Percentiles rank a stretch among this genome's conserved stretches.
Evolutionary conservation across 371 early-diverging fungal species (phyloP).

Genomic region (Encephalitozoon intestinalis): DNA sequence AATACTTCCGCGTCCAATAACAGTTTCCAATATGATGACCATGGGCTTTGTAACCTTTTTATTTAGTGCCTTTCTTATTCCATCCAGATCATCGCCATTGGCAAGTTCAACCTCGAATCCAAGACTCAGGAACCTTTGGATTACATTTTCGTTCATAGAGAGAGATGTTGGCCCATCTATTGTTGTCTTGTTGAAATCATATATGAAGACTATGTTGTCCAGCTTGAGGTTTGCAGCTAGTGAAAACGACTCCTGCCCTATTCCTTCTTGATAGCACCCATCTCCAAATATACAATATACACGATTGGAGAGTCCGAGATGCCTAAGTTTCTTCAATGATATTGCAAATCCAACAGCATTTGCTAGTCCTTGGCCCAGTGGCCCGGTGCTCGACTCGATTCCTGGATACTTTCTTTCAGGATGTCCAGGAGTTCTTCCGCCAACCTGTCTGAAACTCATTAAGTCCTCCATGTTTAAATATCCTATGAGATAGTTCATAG

Average conservation of each 20-base stretch:
- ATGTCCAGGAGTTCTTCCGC: constrained; percentile 62
- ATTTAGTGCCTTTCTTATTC: constrained; percentile 62
- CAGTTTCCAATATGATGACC: constrained; percentile 60
- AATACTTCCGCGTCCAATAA: constrained; percentile 71
- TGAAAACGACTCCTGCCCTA: constrained; percentile 83
- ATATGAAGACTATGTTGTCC: constrained; percentile 84
- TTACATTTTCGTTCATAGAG: constrained; percentile 83
- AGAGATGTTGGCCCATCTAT: constrained; percentile 76
- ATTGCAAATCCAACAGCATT: constrained; percentile 91
- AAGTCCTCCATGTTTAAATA: constrained; percentile 81
- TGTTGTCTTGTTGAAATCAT: constrained; percentile 87
- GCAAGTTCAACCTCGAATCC: constrained; percentile 79
- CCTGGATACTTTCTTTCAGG: constrained; percentile 73
- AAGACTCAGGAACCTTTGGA: constrained; percentile 75
- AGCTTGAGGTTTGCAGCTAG: constrained; percentile 90
- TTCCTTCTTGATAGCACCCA: constrained; percentile 97
- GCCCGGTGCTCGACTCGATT: constrained; percentile 94
- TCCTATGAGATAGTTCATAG: constrained; percentile 76
- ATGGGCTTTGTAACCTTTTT: constrained; percentile 63
- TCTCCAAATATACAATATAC: constrained; percentile 84
- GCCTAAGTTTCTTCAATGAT: constrained; percentile 65
- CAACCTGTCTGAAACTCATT: constrained; percentile 78
- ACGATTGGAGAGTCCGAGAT: constrained; percentile 66
- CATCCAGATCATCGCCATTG: constrained; percentile 71
- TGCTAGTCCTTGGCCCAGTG: constrained; percentile 91